Conservation (phyloP, 371 early-diverging fungal genomes). For the Dichotomocladium elegans region DNA sequence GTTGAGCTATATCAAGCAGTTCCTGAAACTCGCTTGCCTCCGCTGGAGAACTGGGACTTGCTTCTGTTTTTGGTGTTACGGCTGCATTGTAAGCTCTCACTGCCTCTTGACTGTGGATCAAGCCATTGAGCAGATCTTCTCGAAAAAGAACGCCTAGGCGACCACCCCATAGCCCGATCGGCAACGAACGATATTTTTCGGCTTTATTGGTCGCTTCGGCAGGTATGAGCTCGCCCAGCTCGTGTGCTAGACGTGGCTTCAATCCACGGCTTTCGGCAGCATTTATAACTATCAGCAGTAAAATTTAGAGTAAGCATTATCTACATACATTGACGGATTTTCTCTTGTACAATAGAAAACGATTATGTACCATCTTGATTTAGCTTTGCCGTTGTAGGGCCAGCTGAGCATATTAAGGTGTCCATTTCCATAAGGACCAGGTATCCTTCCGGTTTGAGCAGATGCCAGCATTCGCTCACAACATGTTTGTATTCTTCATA, state of each 20-base stretch:
- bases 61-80: too few relatives aligned
- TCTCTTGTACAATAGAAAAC: neutral
- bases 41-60: too few relatives aligned
- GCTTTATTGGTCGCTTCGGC: conserved; percentile 8
- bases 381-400: conserved; percentile 22
- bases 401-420: conserved; percentile 24
- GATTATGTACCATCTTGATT: conserved; percentile 23
- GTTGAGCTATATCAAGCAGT: conserved; percentile 5
- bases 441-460: conserved; percentile 24
- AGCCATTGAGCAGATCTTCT: conserved; percentile 19
- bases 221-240: conserved; percentile 16
- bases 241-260: conserved; percentile 19
- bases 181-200: conserved; percentile 25
- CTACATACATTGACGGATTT: neutral
- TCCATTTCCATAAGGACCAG: conserved; percentile 30
- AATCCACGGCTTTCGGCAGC: conserved; percentile 18
- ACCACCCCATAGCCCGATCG: conserved; percentile 31
- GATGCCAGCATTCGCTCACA: conserved; percentile 20
- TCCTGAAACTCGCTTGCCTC: neutral
- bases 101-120: conserved; percentile 11
- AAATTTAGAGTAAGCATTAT: neutral
- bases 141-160: conserved; percentile 21
- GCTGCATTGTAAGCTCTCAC: conserved; percentile 9
- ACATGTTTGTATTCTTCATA: conserved; percentile 18
- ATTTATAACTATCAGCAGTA: conserved; percentile 15